Evolutionary conservation across 2,329 filamentous ascomycete species (phyloP), one percentile per base, ranked within the genome.

Genomic region (Verticillium zaregamsianum): DNA sequence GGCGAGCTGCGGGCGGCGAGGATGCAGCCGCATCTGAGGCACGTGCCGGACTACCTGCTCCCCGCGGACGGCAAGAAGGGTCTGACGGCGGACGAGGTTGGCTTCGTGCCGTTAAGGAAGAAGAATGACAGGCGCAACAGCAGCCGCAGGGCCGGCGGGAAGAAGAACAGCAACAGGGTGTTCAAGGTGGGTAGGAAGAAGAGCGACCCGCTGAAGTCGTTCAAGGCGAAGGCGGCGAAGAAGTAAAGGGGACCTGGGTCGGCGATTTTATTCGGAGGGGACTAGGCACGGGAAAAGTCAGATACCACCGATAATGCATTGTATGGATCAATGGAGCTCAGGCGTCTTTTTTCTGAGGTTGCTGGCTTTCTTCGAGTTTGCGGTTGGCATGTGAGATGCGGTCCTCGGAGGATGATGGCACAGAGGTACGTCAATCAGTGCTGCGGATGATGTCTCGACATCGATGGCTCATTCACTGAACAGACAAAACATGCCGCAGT

Each of bases 41-140:
- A 97, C 74, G 91, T 99, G 1, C 95, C 95, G 0, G 93, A 97
- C 56, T 99, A 99, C 73, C 78, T 99, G 59, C 80, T 99, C 68
- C 95, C 95, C 0, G 79, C 83, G 76, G 59, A 84, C 84, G 37
- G 87, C 60, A 88, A 85, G 72, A 88, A 89, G 68, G 86, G 82
- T 0, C 77, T 90, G 54, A 79, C 82, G n/a, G 78, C 82, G 15
- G 83, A 85, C 31, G 83, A 91, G 62, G 82, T 93, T 60, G 92
- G 92, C 2, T 95, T 92, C 69, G 92, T 97, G 37, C 86, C 90
- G 0, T 80, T 89, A 66, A 79, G 79, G 66, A 87, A 86, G 73
- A 52, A 45, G 40, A 59, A 59, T 14, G 58, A 59, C 32, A 17
- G 58, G 28, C 25, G 58, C 28, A 32, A 59, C 58, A 45, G 17